These are phyloP conservation scores for Boletus tylopilopsis DNA, from an alignment of 768 basidiomycete genomes.

Conservation along the genomic window DNA sequence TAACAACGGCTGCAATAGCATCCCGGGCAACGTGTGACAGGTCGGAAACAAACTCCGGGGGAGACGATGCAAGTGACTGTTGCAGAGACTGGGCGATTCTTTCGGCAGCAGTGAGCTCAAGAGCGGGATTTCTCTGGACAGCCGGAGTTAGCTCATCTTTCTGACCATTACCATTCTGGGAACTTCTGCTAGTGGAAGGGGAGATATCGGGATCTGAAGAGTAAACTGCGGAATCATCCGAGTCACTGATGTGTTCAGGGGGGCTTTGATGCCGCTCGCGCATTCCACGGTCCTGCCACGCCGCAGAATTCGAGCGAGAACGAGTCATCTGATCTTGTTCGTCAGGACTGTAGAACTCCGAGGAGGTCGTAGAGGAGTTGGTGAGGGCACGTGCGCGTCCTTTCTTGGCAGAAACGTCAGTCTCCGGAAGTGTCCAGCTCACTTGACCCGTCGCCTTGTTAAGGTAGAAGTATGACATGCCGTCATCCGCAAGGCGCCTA, in stretches of 20 bases:
- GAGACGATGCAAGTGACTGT: constrained; percentile 50
- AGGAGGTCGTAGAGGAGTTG: constrained; percentile 32
- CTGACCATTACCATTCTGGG: constrained; percentile 28
- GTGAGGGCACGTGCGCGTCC: constrained; percentile 34
- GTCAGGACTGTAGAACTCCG: constrained; percentile 23
- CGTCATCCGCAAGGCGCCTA: constrained; percentile 76
- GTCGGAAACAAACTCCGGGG: constrained; percentile 57
- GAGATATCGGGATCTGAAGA: constrained; percentile 33
- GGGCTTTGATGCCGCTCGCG: constrained; percentile 30
- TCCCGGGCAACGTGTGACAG: constrained; percentile 55
- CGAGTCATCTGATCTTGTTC: constrained; percentile 22
- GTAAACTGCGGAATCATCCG: constrained; percentile 68
- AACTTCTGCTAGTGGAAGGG: constrained; percentile 29
- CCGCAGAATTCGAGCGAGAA: constrained; percentile 35
- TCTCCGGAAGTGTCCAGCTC: constrained; percentile 66
- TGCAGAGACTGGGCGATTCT: constrained; percentile 65
- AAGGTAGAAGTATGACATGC: constrained; percentile 72
- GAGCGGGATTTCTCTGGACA: constrained; percentile 19
- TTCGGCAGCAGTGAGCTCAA: constrained; percentile 62
- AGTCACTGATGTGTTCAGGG: constrained; percentile 57
- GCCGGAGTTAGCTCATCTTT: constrained; percentile 15
- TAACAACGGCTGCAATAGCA: constrained; percentile 59
- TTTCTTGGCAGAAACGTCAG: constrained; percentile 22
- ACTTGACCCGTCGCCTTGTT: constrained; percentile 68
- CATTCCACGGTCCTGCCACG: constrained; percentile 24